These are phyloP conservation scores for Prillingera fragicola DNA, from an alignment of 1,284 basidiomycete genomes.

Conservation along the genomic window DNA sequence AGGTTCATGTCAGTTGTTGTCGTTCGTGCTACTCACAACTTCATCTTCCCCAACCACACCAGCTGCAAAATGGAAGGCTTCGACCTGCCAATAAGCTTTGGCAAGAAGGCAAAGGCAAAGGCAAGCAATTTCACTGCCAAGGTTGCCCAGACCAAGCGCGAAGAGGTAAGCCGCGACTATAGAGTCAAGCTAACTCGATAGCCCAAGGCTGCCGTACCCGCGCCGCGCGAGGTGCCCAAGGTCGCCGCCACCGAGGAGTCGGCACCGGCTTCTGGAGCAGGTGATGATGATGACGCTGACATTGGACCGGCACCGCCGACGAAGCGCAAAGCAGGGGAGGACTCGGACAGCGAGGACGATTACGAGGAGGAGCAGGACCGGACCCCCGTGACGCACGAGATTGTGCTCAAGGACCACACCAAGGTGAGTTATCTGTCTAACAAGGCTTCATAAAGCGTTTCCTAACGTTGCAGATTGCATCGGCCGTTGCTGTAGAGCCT, in stretches of 20 bases:
- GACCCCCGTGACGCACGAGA: slow-evolving; percentile 62
- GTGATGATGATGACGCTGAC: slow-evolving; percentile 27
- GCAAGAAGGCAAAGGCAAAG: slow-evolving; percentile 44
- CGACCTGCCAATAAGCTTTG: slow-evolving; percentile 48
- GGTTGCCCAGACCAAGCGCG: slow-evolving; percentile 45
- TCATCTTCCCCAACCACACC: neutral
- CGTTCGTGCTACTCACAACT: neutral
- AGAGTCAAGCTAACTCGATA: neutral
- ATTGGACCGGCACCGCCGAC: slow-evolving; percentile 34
- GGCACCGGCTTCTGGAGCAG: slow-evolving; percentile 3
- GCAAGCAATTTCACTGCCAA: slow-evolving; percentile 30
- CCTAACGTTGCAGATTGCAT: slow-evolving; percentile 58
- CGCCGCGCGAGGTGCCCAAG: slow-evolving; percentile 1
- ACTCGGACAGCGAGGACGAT: slow-evolving; percentile 19
- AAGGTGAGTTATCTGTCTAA: slow-evolving; percentile 52
- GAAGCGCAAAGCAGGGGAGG: slow-evolving; percentile 31
- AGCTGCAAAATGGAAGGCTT: slow-evolving; percentile 40
- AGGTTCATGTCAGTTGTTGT: no score
- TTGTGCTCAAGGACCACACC: slow-evolving; percentile 83
- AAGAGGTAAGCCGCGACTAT: slow-evolving; percentile 8
- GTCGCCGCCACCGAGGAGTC: neutral
- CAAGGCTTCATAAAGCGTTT: neutral
- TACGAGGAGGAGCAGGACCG: slow-evolving; percentile 42
- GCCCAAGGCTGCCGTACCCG: neutral
- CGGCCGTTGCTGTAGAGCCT: slow-evolving; percentile 83